Evolutionary conservation across 495 filamentous ascomycete species (phyloP).

Genomic region (Neurospora cerealis): DNA sequence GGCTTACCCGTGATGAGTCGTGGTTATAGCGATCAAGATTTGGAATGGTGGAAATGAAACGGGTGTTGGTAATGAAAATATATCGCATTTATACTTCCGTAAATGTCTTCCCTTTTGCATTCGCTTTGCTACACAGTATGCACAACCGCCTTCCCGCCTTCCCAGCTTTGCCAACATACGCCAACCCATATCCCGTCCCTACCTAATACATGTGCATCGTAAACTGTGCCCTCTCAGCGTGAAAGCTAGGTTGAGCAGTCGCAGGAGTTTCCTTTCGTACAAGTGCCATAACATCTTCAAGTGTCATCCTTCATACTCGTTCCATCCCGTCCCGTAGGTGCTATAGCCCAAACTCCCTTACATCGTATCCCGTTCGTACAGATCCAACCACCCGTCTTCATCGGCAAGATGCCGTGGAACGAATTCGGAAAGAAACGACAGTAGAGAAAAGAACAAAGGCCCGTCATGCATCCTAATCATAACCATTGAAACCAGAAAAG

Average conservation of each 20-base stretch:
- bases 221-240: not conserved
- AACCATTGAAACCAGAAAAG: not conserved
- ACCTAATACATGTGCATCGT: not conserved
- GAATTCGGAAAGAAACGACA: not conserved
- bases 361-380: not conserved
- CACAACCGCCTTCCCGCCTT: not conserved
- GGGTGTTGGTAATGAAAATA: not conserved
- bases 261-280: not conserved
- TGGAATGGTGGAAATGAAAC: not conserved
- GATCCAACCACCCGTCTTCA: not conserved
- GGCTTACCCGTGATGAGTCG: not conserved
- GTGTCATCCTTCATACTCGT: not conserved
- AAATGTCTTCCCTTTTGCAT: not conserved
- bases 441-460: not conserved
- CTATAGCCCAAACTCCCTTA: not conserved
- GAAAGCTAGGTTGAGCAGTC: not conserved
- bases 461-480: not conserved
- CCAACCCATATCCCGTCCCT: not conserved
- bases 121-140: not conserved
- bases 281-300: not conserved
- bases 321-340: not conserved
- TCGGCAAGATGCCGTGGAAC: not conserved
- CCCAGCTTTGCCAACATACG: not conserved
- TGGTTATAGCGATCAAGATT: not conserved
- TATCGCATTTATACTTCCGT: no score